A percentile compares a stretch with the other conserved stretches of the same genome.
These are phyloP conservation scores for Beauveria brongniartii DNA, from an alignment of 2,329 filamentous ascomycete species.

Conservation along the genomic window DNA sequence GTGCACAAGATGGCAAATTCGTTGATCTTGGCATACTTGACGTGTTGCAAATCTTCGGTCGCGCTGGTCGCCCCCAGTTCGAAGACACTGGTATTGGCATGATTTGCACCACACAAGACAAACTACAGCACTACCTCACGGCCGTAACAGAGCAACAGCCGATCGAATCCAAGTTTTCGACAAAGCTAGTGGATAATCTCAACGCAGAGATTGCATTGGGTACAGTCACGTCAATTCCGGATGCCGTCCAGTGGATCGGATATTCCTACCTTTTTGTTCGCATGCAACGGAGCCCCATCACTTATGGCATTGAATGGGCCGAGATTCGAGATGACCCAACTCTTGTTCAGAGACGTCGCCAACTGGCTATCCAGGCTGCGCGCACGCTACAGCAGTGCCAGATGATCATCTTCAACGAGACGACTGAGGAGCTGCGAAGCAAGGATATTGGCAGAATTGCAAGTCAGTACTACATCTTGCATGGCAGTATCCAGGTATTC, in stretches of 20 bases:
- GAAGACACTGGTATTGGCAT: slow-evolving; percentile 97
- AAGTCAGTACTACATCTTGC: slow-evolving; percentile 92
- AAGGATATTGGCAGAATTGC: slow-evolving; percentile 96
- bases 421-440: slow-evolving; percentile 81
- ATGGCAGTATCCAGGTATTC: slow-evolving; percentile 92
- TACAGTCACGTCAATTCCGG: slow-evolving; percentile 87
- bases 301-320: slow-evolving; percentile 91
- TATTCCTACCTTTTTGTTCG: slow-evolving; percentile 97
- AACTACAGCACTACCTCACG: slow-evolving; percentile 79
- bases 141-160: slow-evolving; percentile 94
- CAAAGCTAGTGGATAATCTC: slow-evolving; percentile 89
- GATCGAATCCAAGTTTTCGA: slow-evolving; percentile 93
- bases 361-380: slow-evolving; percentile 83
- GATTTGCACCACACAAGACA: slow-evolving; percentile 95
- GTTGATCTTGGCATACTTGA: slow-evolving; percentile 94
- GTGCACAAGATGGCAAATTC: slow-evolving; percentile 91
- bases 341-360: slow-evolving; percentile 75
- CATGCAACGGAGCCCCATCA: slow-evolving; percentile 85
- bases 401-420: slow-evolving; percentile 98
- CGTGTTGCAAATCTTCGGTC: slow-evolving; percentile 95
- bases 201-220: slow-evolving; percentile 92
- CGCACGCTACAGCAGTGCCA: slow-evolving; percentile 82
- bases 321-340: slow-evolving; percentile 84
- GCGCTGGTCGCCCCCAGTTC: slow-evolving; percentile 94
- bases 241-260: slow-evolving; percentile 94